Conservation (phyloP, 306 rosid genomes). For the Spatholobus suberectus region DNA sequence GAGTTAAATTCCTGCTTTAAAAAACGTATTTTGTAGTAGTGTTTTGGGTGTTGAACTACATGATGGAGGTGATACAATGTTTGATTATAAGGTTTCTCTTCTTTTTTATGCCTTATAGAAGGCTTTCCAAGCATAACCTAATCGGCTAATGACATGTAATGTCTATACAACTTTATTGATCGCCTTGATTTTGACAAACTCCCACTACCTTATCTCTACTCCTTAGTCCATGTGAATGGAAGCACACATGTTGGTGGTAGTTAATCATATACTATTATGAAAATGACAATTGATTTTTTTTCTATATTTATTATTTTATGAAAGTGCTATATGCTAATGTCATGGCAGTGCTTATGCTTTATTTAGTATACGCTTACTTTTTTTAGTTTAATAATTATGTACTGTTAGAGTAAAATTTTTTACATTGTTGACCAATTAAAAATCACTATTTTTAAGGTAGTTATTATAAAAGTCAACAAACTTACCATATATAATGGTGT, state of each 20-base stretch:
- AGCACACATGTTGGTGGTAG: slow-evolving; percentile 5
- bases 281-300: slow-evolving; percentile 21
- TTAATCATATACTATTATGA: background rate
- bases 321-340: slow-evolving; percentile 15
- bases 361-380: background rate
- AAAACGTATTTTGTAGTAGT: no score
- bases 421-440: no score
- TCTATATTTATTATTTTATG: slow-evolving; percentile 20
- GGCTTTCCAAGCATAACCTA: slow-evolving; percentile 94
- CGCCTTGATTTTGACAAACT: slow-evolving; percentile 81
- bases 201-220: slow-evolving; percentile 27
- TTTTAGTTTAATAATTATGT: no score
- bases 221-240: slow-evolving; percentile 5
- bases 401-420: no score
- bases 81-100: slow-evolving; percentile 91
- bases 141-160: slow-evolving; percentile 83
- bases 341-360: slow-evolving; percentile 32
- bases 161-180: slow-evolving; percentile 82
- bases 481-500: no score
- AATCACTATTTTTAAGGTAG: no score
- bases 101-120: slow-evolving; percentile 90
- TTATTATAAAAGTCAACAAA: no score
- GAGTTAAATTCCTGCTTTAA: no score
- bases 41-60: slow-evolving; percentile 72
- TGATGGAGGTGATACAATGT: slow-evolving; percentile 88